These are phyloP conservation scores for Fremontodendron californicum DNA, from an alignment of 345 rosid genomes.

Conservation along the genomic window DNA sequence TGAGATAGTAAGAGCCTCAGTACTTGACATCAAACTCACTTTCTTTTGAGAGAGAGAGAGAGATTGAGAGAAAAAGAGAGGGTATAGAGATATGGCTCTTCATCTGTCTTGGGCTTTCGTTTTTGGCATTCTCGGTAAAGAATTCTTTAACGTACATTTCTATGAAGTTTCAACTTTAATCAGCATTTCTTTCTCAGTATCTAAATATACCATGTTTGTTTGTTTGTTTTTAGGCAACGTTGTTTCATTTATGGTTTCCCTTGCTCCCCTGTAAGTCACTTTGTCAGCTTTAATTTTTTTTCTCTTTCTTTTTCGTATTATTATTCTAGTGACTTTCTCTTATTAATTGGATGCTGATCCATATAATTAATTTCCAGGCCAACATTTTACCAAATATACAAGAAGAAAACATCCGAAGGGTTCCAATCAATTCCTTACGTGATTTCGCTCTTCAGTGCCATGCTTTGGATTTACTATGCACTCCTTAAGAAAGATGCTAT, in stretches of 20 bases:
- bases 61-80: neutral
- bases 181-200: conserved; percentile 5
- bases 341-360: neutral
- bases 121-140: conserved; percentile 67
- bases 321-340: neutral
- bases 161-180: neutral
- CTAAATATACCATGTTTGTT: neutral
- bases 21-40: neutral
- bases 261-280: conserved; percentile 42
- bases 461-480: conserved; percentile 78
- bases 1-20: neutral
- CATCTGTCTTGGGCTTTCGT: conserved; percentile 38
- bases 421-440: conserved; percentile 79
- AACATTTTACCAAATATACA: conserved; percentile 41
- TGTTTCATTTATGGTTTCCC: conserved; percentile 54
- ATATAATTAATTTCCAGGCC: neutral
- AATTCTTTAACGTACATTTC: conserved; percentile 2
- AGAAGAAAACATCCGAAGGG: conserved; percentile 64
- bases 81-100: neutral
- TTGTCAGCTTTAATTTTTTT: too few species aligned
- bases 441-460: conserved; percentile 62
- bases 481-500: conserved; percentile 30
- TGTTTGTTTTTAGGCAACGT: conserved; percentile 48
- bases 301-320: too few species aligned
- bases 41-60: neutral